phyloP scores from a whole-genome alignment of 352 stramenopile genomes.

The Phytophthora pisi region DNA sequence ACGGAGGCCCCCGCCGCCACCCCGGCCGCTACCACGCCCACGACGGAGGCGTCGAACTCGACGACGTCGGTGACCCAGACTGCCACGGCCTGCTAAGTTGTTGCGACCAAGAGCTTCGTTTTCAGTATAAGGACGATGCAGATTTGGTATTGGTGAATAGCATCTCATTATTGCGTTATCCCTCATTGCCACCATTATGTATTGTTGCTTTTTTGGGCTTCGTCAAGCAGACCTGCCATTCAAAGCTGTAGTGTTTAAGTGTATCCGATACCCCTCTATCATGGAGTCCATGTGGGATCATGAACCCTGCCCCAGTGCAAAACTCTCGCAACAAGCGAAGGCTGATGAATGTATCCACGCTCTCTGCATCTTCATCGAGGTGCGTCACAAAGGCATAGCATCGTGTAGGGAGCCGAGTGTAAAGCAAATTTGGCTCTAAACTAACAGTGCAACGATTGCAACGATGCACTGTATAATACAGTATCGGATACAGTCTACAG shows the following conservation, averaged over 20 bases:
- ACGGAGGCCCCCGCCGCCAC: constrained; percentile 17
- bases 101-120: background rate
- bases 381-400: too few species aligned
- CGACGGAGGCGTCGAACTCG: constrained; percentile 6
- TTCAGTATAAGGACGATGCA: background rate
- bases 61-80: background rate
- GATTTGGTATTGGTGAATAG: constrained; percentile 10
- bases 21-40: constrained; percentile 6
- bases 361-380: background rate
- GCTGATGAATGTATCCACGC: background rate
- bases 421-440: too few species aligned
- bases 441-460: too few species aligned
- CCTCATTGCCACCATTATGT: background rate
- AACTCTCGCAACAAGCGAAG: too few species aligned
- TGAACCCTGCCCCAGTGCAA: constrained; percentile 6
- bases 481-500: too few species aligned
- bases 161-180: constrained; percentile 17
- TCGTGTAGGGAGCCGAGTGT: too few species aligned
- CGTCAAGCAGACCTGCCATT: too few species aligned
- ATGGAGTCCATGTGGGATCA: background rate
- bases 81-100: background rate
- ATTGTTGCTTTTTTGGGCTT: background rate
- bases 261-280: too few species aligned
- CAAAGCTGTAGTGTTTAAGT: background rate
- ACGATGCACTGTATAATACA: too few species aligned